These are phyloP conservation scores for Colletotrichum spinosum DNA, from an alignment of 2,329 filamentous ascomycete species.

Conservation along the genomic window DNA sequence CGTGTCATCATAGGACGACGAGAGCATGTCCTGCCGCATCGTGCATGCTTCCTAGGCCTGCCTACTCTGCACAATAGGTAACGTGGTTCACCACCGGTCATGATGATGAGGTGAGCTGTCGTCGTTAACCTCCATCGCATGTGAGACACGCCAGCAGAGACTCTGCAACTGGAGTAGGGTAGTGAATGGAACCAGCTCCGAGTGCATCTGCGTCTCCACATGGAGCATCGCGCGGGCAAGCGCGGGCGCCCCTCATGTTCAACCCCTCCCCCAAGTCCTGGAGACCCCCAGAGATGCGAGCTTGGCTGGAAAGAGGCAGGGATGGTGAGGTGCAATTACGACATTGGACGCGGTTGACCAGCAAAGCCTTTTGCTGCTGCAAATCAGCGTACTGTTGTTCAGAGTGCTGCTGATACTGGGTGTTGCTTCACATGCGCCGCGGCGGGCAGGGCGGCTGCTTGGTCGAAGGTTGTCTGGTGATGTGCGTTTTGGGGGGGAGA, in stretches of 20 bases:
- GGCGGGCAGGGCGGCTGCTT: slow-evolving; percentile 14
- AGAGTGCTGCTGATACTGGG: not conserved
- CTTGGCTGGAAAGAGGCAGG: slow-evolving; percentile 24
- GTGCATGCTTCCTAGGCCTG: too few species aligned
- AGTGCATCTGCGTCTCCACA: slow-evolving; percentile 6
- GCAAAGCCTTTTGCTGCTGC: too few species aligned
- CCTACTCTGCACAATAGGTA: too few species aligned
- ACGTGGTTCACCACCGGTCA: too few species aligned
- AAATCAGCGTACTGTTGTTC: not conserved
- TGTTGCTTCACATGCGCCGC: slow-evolving; percentile 28
- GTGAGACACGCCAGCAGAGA: too few species aligned
- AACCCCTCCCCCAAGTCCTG: slow-evolving; percentile 15
- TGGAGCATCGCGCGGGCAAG: slow-evolving; percentile 12
- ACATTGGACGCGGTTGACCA: slow-evolving; percentile 4
- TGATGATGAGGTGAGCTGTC: not conserved
- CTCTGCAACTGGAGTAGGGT: too few species aligned
- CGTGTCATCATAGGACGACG: too few species aligned
- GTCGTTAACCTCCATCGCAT: too few species aligned
- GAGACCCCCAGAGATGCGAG: slow-evolving; percentile 24
- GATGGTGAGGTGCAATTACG: slow-evolving; percentile 28
- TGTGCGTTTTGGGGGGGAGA: slow-evolving; percentile 10
- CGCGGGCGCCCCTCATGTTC: slow-evolving; percentile 32
- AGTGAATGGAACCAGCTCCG: too few species aligned
- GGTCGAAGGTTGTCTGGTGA: slow-evolving; percentile 26
- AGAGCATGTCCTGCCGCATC: too few species aligned